Conservation (phyloP, 495 filamentous ascomycete genomes). For the Aspergillus asperescens region DNA sequence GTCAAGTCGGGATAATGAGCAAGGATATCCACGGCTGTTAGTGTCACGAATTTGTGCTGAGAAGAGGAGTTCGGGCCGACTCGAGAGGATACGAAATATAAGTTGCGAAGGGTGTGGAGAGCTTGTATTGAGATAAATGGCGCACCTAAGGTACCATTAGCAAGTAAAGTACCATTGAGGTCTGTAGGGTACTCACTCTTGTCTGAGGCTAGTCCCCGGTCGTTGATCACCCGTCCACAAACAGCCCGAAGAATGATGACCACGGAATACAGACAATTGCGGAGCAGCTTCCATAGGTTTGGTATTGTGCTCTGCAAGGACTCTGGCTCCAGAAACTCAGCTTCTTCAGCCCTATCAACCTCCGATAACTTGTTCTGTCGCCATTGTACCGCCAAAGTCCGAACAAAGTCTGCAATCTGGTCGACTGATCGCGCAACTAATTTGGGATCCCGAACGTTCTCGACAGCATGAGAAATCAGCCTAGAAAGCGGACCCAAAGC, state of each 20-base stretch:
- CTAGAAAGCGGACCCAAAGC: conserved; percentile 75
- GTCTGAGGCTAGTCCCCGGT: conserved; percentile 47
- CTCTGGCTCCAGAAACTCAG: conserved; percentile 61
- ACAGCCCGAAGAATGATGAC: conserved; percentile 70
- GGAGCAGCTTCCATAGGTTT: conserved; percentile 74
- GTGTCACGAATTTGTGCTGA: conserved; percentile 77
- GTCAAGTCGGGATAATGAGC: conserved; percentile 64
- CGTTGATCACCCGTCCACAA: conserved; percentile 60
- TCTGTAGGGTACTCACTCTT: conserved; percentile 40
- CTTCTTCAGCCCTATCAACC: conserved; percentile 73
- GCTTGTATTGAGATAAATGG: conserved; percentile 70
- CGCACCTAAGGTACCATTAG: conserved; percentile 39
- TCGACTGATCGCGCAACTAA: conserved; percentile 65
- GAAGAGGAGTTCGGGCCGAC: conserved; percentile 68
- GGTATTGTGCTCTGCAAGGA: conserved; percentile 65
- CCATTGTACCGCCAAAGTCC: conserved; percentile 74
- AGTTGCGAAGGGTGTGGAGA: conserved; percentile 71
- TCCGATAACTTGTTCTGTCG: conserved; percentile 76
- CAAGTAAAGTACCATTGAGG: background rate
- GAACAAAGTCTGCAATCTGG: conserved; percentile 63
- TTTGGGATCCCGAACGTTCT: conserved; percentile 55
- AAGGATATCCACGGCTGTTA: conserved; percentile 85
- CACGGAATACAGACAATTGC: conserved; percentile 73
- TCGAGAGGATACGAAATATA: conserved; percentile 84
- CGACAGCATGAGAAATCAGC: conserved; percentile 67